A percentile compares a stretch with the other conserved stretches of the same genome.
phyloP scores from a whole-genome alignment of 169 alveolate genomes.

The Plasmodium gaboni region DNA sequence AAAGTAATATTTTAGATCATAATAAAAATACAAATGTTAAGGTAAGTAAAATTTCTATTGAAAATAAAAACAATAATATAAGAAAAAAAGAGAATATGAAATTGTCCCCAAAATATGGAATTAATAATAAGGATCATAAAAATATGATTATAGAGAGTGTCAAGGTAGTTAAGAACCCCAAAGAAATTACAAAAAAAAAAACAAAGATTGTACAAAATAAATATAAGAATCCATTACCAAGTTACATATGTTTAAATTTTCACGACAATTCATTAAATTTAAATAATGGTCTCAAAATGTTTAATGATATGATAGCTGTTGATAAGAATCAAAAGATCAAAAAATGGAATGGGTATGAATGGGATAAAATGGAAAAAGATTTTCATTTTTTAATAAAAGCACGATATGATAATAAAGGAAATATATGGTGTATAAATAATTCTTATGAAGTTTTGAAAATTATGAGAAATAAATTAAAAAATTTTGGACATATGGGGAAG shows the following conservation, averaged over 20 bases:
- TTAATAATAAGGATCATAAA: not conserved
- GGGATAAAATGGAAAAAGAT: constrained; percentile 35
- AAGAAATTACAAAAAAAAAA: not conserved
- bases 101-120: no score
- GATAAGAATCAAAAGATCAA: constrained; percentile 35
- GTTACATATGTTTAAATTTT: constrained; percentile 18
- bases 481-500: constrained; percentile 34
- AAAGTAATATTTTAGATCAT: no score
- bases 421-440: constrained; percentile 53
- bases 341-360: constrained; percentile 77
- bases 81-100: no score
- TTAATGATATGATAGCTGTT: constrained; percentile 45
- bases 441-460: constrained; percentile 45
- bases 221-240: constrained; percentile 3
- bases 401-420: constrained; percentile 73
- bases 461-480: constrained; percentile 31
- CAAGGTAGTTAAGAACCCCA: not conserved
- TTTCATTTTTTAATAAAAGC: constrained; percentile 50
- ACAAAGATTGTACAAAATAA: not conserved
- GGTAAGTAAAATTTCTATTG: no score
- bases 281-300: constrained; percentile 46
- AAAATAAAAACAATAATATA: no score
- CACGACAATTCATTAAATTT: constrained; percentile 34
- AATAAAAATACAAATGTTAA: no score
- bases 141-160: not conserved